Evolutionary conservation across 176 grass and related monocot genomes (phyloP).

Genomic region (Dactylis glomerata): DNA sequence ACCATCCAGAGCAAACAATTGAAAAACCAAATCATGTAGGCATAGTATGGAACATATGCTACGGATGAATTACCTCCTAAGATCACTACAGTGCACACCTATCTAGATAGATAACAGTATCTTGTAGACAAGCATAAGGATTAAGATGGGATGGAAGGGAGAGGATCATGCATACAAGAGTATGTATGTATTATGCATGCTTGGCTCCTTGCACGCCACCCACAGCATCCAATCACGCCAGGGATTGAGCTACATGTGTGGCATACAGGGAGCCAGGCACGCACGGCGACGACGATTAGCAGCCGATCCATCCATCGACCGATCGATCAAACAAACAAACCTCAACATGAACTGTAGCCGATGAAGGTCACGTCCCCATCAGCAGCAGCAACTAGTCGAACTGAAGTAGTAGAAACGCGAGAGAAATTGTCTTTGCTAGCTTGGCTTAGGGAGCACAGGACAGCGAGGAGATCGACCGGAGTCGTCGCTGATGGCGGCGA

Average conservation of each 20-base stretch:
- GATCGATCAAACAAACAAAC: slow-evolving; percentile 17
- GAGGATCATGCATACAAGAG: neutral
- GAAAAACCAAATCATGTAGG: neutral
- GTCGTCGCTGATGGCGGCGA: neutral
- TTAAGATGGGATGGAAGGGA: neutral
- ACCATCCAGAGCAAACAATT: neutral
- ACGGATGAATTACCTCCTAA: neutral
- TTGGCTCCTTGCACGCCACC: slow-evolving; percentile 99
- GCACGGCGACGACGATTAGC: slow-evolving; percentile 19
- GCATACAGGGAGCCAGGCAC: slow-evolving; percentile 99
- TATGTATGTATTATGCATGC: slow-evolving; percentile 55
- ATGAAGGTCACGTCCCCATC: neutral
- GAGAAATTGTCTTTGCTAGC: neutral
- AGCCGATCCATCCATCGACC: neutral
- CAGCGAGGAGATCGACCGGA: neutral
- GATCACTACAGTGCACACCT: neutral
- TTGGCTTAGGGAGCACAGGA: neutral
- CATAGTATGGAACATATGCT: slow-evolving; percentile 11
- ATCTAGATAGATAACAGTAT: neutral
- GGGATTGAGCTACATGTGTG: slow-evolving; percentile 93
- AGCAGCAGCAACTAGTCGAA: neutral
- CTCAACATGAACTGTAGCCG: slow-evolving; percentile 7
- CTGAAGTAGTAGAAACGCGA: neutral
- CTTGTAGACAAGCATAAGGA: neutral
- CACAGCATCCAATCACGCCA: slow-evolving; percentile 79